Evolutionary conservation across 2,329 filamentous ascomycete species (phyloP).

Genomic region (Didymella pomorum): DNA sequence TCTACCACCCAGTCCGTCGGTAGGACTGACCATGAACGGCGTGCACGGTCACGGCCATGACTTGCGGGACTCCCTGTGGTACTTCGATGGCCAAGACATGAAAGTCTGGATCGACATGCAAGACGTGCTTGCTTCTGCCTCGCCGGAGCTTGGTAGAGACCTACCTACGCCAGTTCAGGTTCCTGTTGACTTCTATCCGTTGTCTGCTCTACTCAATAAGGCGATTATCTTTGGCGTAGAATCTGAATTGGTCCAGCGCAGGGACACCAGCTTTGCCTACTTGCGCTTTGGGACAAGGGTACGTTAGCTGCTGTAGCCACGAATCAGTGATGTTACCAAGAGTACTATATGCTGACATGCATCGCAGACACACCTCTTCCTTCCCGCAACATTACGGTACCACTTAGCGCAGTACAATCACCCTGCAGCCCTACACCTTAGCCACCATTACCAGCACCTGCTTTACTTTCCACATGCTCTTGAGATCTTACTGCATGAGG

Average conservation of each 20-base stretch:
- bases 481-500: slow-evolving; percentile 89
- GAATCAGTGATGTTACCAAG: slow-evolving; percentile 13
- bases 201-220: slow-evolving; percentile 87
- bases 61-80: slow-evolving; percentile 89
- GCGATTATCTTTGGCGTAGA: slow-evolving; percentile 91
- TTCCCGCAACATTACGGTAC: slow-evolving; percentile 85
- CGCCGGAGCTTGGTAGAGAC: slow-evolving; percentile 71
- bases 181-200: slow-evolving; percentile 91
- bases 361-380: slow-evolving; percentile 85
- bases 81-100: slow-evolving; percentile 87
- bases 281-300: slow-evolving; percentile 88
- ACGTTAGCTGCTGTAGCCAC: slow-evolving; percentile 48
- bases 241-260: slow-evolving; percentile 88
- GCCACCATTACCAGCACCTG: slow-evolving; percentile 83
- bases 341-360: slow-evolving; percentile 28
- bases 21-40: slow-evolving; percentile 55
- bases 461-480: slow-evolving; percentile 93
- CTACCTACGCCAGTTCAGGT: slow-evolving; percentile 78
- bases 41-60: slow-evolving; percentile 58
- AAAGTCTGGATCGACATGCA: slow-evolving; percentile 90
- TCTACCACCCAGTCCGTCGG: slow-evolving; percentile 59
- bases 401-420: slow-evolving; percentile 79
- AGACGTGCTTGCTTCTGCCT: slow-evolving; percentile 77
- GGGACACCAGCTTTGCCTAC: slow-evolving; percentile 89
- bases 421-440: slow-evolving; percentile 80